Evolutionary conservation across 2,329 filamentous ascomycete genomes (phyloP).

Genomic region (Pyrenophora seminiperda): DNA sequence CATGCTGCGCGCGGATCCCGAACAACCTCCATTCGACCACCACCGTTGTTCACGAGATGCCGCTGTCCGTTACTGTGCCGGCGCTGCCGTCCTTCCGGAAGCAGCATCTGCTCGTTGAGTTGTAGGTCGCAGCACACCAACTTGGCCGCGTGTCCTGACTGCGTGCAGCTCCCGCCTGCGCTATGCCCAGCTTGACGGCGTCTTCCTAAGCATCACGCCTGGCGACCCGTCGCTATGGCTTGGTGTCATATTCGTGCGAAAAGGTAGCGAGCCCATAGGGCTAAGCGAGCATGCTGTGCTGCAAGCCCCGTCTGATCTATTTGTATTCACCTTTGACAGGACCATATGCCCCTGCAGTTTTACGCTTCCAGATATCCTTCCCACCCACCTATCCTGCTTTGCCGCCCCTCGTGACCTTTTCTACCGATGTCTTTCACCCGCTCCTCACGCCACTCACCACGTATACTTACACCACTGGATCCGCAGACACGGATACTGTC

Average conservation of each 20-base stretch:
- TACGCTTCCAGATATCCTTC: conserved; percentile 90
- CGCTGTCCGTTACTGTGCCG: conserved; percentile 30
- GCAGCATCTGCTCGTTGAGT: conserved; percentile 80
- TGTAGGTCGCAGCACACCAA: conserved; percentile 60
- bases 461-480: conserved; percentile 84
- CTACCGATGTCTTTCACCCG: conserved; percentile 93
- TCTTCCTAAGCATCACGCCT: conserved; percentile 84
- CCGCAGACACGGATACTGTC: conserved; percentile 74
- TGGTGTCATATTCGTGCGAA: conserved; percentile 87
- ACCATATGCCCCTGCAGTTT: conserved; percentile 83
- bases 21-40: conserved; percentile 8
- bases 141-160: conserved; percentile 32
- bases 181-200: conserved; percentile 79
- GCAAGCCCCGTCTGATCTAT: conserved; percentile 4
- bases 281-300: conserved; percentile 18
- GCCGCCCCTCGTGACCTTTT: conserved; percentile 85
- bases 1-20: conserved; percentile 6
- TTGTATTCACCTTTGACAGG: conserved; percentile 60
- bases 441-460: conserved; percentile 92
- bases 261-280: conserved; percentile 62
- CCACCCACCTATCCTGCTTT: conserved; percentile 77
- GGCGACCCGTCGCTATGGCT: conserved; percentile 83
- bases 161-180: conserved; percentile 73
- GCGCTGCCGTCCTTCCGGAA: conserved; percentile 61
- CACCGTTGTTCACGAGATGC: conserved; percentile 25